Conservation (phyloP, 2,329 filamentous ascomycete genomes). For the Graphilbum sp. region DNA sequence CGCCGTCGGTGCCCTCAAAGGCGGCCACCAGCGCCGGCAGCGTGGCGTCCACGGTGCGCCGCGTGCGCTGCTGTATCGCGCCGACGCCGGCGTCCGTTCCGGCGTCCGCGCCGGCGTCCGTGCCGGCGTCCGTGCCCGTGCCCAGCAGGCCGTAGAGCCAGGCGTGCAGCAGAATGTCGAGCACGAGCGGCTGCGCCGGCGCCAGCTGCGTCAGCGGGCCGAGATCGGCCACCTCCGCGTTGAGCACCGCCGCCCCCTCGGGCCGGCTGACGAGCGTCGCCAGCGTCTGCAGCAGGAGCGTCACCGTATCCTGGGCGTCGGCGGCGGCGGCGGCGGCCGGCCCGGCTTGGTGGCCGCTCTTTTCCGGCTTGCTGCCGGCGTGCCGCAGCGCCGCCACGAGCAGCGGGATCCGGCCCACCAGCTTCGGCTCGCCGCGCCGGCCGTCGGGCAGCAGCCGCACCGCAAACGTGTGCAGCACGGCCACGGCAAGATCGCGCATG, state of each 20-base stretch:
- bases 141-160: conserved; percentile 28
- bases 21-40: conserved; percentile 32
- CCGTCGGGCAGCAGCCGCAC: conserved; percentile 33
- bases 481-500: conserved; percentile 47
- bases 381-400: conserved; percentile 36
- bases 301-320: conserved; percentile 21
- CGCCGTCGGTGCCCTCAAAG: conserved; percentile 42
- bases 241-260: conserved; percentile 31
- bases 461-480: conserved; percentile 46
- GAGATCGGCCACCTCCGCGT: conserved; percentile 26
- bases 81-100: not conserved
- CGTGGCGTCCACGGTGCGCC: conserved; percentile 26
- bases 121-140: not conserved
- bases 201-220: conserved; percentile 40
- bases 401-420: conserved; percentile 35
- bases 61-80: not conserved
- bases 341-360: not conserved
- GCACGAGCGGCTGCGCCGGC: conserved; percentile 31
- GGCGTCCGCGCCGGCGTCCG: not conserved
- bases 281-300: conserved; percentile 39
- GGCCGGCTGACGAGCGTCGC: conserved; percentile 35
- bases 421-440: conserved; percentile 24
- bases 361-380: conserved; percentile 15
- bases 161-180: conserved; percentile 38
- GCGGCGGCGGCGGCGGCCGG: not conserved